These are phyloP conservation scores for Plectranthus barbatus DNA, from an alignment of 257 asterid genomes.

Conservation along the genomic window DNA sequence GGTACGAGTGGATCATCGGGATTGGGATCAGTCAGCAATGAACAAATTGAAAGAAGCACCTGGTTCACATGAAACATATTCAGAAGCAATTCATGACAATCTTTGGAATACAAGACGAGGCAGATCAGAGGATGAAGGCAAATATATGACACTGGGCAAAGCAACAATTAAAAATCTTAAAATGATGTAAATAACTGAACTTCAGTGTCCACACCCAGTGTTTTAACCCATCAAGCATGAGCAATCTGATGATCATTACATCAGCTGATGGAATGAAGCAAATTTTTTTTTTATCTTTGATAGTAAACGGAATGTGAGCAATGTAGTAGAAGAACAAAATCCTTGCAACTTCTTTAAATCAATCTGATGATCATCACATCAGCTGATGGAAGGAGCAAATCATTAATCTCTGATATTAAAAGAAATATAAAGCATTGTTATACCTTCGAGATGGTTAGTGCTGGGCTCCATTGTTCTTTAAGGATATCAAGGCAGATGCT, in stretches of 20 bases:
- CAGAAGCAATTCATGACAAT: neutral
- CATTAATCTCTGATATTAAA: neutral
- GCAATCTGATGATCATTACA: too few species aligned
- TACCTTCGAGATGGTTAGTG: constrained; percentile 30
- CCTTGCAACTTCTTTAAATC: neutral
- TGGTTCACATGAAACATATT: neutral
- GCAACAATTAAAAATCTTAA: neutral
- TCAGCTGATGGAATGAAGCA: too few species aligned
- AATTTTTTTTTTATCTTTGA: too few species aligned
- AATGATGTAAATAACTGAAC: neutral
- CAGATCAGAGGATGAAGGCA: neutral
- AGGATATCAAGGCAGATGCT: constrained; percentile 35
- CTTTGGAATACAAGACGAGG: neutral
- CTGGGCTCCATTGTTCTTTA: constrained; percentile 31
- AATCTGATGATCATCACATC: neutral
- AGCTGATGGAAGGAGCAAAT: neutral
- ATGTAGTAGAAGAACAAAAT: neutral
- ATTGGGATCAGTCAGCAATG: constrained; percentile 30
- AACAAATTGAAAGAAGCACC: constrained; percentile 35
- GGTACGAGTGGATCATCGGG: constrained; percentile 38
- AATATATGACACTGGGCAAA: neutral
- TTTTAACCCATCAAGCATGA: neutral
- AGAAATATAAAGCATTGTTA: neutral
- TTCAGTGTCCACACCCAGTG: neutral
- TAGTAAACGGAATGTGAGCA: too few species aligned